Base-by-base conservation (phyloP, 2,329 filamentous ascomycete species). In the Blumeria graminis region DNA sequence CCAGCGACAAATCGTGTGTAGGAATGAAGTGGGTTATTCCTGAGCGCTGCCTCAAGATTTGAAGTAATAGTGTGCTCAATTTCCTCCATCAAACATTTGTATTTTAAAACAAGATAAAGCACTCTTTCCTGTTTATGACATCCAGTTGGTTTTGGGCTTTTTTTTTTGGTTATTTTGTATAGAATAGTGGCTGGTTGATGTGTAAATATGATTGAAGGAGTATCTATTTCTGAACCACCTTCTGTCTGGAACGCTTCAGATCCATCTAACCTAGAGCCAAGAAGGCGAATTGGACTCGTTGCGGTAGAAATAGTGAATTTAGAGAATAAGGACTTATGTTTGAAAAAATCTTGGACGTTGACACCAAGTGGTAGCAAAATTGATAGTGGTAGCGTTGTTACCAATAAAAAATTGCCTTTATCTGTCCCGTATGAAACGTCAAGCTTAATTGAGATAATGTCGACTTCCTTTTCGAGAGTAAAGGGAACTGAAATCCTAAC, bases 301-400 rank as follows among this genome's bases (percentile, higher is more conserved):
- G 86, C 83, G 0, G 89, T 88, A 11, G 86, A 88, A 55, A 98
- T 82, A 13, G 86, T 94, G 67, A 98, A 98, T 9, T 83, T 82
- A 0, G 89, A 95, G 65, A 92, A 92, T 0, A 96, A 74, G 0
- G 79, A 75, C 7, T 80, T 71, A 60, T 86, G 80, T 66, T 94
- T 94, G 72, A 96, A 96, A 33, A 93, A 79, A 63, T 98, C 92
- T 64, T 96, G 89, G 6, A 98, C 92, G 61, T 96, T 96, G 60
- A 98, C 92, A 3, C 90, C 89, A 3, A 98, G 74, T 0, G 87
- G 86, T 4, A 98, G 72, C 0, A 84, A 76, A 1, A 92, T 82
- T 2, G 81, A 76, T 18, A 93, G 74, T 3, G 74, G 77, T 18
- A 77, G 76, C 7, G 75, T 73, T 14, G 76, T 77, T 14, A 78